These are phyloP conservation scores for Parafenestella ontariensis DNA, from an alignment of 2,329 filamentous ascomycete species.

Conservation along the genomic window DNA sequence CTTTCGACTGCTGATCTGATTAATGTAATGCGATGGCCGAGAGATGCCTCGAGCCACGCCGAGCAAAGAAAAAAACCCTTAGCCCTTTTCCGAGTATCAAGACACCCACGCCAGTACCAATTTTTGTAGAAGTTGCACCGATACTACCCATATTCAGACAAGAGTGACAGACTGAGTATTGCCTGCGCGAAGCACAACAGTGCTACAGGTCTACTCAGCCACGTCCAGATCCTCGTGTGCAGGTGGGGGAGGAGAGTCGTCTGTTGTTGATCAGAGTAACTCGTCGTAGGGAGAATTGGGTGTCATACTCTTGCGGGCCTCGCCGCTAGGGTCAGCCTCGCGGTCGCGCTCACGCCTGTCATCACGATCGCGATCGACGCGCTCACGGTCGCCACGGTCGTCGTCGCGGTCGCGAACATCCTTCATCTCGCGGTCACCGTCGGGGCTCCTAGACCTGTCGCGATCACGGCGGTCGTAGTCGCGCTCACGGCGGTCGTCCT, in stretches of 20 bases:
- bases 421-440: constrained; percentile 61
- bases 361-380: constrained; percentile 58
- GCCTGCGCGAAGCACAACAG: constrained; percentile 20
- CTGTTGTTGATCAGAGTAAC: constrained; percentile 43
- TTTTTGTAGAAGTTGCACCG: constrained; percentile 23
- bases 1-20: constrained; percentile 46
- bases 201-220: constrained; percentile 67
- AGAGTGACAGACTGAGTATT: constrained; percentile 13
- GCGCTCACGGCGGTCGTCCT: constrained; percentile 70
- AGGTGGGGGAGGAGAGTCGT: constrained; percentile 76
- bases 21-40: constrained; percentile 40
- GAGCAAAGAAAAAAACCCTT: constrained; percentile 32
- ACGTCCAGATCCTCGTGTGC: constrained; percentile 95
- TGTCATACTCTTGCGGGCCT: constrained; percentile 82
- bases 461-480: constrained; percentile 75
- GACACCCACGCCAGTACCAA: constrained; percentile 32
- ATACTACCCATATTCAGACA: constrained; percentile 24
- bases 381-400: constrained; percentile 60
- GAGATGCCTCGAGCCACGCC: constrained; percentile 33
- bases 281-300: constrained; percentile 23
- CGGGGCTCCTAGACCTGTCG: constrained; percentile 72
- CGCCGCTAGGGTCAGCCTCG: constrained; percentile 78
- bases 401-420: constrained; percentile 67
- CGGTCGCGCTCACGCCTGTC: constrained; percentile 59
- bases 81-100: constrained; percentile 29